Conservation (phyloP, 306 rosid genomes). For the Cicer judaicum region DNA sequence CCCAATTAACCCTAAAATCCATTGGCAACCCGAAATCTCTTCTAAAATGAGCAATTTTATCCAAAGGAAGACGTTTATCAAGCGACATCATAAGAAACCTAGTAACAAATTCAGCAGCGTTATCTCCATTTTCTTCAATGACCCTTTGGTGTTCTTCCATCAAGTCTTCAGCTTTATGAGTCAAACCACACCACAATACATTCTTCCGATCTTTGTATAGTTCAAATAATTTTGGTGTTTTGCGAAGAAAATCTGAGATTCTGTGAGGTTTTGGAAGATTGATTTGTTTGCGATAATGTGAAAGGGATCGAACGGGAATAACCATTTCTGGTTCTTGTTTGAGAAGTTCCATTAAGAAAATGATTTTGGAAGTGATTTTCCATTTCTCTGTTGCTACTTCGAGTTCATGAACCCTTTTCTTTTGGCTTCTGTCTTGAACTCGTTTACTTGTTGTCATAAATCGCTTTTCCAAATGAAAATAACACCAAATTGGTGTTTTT, state of each 20-base stretch:
- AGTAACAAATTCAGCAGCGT: slow-evolving; percentile 70
- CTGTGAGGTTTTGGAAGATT: slow-evolving; percentile 78
- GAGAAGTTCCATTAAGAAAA: slow-evolving; percentile 67
- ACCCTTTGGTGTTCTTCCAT: slow-evolving; percentile 60
- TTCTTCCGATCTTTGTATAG: slow-evolving; percentile 61
- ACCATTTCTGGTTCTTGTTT: slow-evolving; percentile 77
- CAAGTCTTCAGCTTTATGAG: slow-evolving; percentile 61
- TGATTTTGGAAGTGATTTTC: slow-evolving; percentile 56
- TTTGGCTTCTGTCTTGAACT: slow-evolving; percentile 54
- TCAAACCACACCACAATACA: slow-evolving; percentile 77
- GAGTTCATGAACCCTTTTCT: slow-evolving; percentile 71
- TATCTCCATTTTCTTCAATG: slow-evolving; percentile 54
- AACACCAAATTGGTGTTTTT: background rate
- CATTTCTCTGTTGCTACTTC: slow-evolving; percentile 77
- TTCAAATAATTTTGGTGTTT: slow-evolving; percentile 68
- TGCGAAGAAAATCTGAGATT: slow-evolving; percentile 73
- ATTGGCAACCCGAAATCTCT: slow-evolving; percentile 51
- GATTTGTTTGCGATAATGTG: slow-evolving; percentile 62
- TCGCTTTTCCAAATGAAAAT: slow-evolving; percentile 7
- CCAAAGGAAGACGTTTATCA: slow-evolving; percentile 63
- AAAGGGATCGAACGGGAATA: slow-evolving; percentile 65
- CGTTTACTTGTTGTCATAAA: slow-evolving; percentile 53
- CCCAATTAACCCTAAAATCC: slow-evolving; percentile 64
- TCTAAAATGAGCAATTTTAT: slow-evolving; percentile 56
- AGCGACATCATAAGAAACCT: slow-evolving; percentile 72